These are phyloP conservation scores for Sanghuangporus baumii DNA, from an alignment of 1,284 basidiomycete genomes.

Conservation along the genomic window DNA sequence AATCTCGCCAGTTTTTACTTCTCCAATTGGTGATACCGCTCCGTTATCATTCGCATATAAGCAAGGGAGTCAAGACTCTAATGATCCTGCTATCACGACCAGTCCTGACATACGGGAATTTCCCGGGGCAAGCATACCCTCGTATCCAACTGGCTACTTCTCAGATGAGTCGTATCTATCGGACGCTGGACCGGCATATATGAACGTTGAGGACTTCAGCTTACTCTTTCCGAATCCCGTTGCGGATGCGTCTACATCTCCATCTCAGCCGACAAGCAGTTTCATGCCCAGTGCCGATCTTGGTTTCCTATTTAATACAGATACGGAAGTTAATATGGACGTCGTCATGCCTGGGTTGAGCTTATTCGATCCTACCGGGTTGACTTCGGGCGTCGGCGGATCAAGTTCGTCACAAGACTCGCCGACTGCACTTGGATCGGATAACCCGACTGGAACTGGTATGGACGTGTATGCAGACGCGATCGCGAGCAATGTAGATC, in stretches of 20 bases:
- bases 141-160: background rate
- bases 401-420: too few relatives aligned
- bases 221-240: background rate
- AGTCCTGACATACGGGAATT: background rate
- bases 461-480: too few relatives aligned
- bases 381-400: background rate
- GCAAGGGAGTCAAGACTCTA: background rate
- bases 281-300: background rate
- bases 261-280: background rate
- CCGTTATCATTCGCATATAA: background rate
- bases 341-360: slow-evolving; percentile 11
- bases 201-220: slow-evolving; percentile 2
- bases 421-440: too few relatives aligned
- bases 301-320: background rate
- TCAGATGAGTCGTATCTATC: background rate
- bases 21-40: background rate
- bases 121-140: background rate
- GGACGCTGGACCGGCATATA: background rate
- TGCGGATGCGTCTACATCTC: background rate
- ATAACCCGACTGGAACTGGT: too few relatives aligned
- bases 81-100: background rate
- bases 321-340: slow-evolving; percentile 5
- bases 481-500: too few relatives aligned
- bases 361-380: slow-evolving; percentile 7
- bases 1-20: background rate